Percentiles rank a stretch among this genome's conserved stretches.
These are phyloP conservation scores for Talaromyces sp. DNA, from an alignment of 2,329 filamentous ascomycete genomes.

Conservation along the genomic window DNA sequence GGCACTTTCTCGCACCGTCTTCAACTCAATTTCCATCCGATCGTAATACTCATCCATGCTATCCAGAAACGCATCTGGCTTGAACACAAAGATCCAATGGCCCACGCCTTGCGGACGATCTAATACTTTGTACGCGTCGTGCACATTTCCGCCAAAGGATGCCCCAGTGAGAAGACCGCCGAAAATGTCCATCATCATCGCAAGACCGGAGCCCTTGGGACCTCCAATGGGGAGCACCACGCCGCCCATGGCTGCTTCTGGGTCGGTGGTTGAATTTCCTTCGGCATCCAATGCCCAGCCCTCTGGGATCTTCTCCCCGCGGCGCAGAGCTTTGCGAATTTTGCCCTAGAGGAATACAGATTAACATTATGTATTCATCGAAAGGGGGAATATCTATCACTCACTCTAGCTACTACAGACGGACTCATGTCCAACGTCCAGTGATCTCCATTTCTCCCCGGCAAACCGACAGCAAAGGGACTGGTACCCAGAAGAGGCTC, in stretches of 20 bases:
- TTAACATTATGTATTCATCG: not conserved
- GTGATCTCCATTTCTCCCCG: not conserved
- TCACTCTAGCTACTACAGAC: constrained; percentile 14
- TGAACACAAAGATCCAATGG: not conserved
- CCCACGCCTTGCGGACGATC: constrained; percentile 2
- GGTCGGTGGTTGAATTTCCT: constrained; percentile 16
- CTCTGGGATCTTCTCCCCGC: constrained; percentile 18
- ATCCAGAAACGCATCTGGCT: not conserved
- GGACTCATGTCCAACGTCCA: constrained; percentile 21
- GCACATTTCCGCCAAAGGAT: constrained; percentile 1
- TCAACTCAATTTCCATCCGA: not conserved
- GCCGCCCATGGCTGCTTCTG: constrained; percentile 15
- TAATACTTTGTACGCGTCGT: constrained; percentile 1
- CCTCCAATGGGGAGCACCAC: constrained; percentile 15
- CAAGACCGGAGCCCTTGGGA: constrained; percentile 12
- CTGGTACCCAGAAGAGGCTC: constrained; percentile 9
- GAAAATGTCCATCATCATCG: constrained; percentile 10
- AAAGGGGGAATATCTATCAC: not conserved
- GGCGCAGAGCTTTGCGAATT: constrained; percentile 17
- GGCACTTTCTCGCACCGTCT: not conserved
- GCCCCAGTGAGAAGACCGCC: constrained; percentile 2
- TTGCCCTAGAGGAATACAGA: constrained; percentile 11
- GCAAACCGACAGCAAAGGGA: constrained; percentile 11
- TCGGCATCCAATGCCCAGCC: constrained; percentile 17
- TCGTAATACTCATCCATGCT: not conserved